These are phyloP conservation scores for Plasmodium gaboni DNA, from an alignment of 169 alveolate species.

Conservation along the genomic window DNA sequence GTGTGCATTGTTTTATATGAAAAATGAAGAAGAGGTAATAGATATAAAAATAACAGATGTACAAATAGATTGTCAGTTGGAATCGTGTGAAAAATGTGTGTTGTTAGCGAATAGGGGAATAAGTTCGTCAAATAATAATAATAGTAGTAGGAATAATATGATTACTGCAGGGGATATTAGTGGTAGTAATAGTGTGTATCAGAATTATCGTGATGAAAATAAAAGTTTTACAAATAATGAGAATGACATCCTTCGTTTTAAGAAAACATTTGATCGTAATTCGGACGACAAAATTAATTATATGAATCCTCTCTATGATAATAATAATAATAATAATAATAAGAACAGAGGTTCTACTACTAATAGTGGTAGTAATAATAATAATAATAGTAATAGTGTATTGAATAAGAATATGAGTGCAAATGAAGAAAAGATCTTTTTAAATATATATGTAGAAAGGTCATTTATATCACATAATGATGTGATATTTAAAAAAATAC, in stretches of 20 bases:
- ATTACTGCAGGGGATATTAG: constrained; percentile 18
- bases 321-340: not conserved
- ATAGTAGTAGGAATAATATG: not conserved
- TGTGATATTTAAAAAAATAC: constrained; percentile 83
- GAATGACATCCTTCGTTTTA: not conserved
- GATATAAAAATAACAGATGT: constrained; percentile 86
- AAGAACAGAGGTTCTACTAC: not conserved
- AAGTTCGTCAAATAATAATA: not conserved
- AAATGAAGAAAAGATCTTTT: constrained; percentile 76
- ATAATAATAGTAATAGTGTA: not conserved
- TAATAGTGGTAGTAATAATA: not conserved
- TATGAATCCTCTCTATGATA: constrained; percentile 2
- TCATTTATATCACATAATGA: constrained; percentile 86
- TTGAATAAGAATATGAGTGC: constrained; percentile 18
- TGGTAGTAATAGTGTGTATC: constrained; percentile 24
- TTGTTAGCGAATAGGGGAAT: constrained; percentile 83
- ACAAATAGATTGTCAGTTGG: constrained; percentile 88
- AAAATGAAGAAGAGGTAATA: constrained; percentile 87
- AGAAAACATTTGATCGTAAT: constrained; percentile 1
- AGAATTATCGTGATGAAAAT: not conserved
- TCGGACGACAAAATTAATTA: constrained; percentile 9
- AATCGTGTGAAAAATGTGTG: constrained; percentile 78
- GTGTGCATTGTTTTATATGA: constrained; percentile 82
- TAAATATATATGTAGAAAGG: constrained; percentile 87
- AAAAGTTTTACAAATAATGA: not conserved